Base-by-base conservation (phyloP, 1,284 basidiomycete genomes). In the Filobasidium uniguttulatum region DNA sequence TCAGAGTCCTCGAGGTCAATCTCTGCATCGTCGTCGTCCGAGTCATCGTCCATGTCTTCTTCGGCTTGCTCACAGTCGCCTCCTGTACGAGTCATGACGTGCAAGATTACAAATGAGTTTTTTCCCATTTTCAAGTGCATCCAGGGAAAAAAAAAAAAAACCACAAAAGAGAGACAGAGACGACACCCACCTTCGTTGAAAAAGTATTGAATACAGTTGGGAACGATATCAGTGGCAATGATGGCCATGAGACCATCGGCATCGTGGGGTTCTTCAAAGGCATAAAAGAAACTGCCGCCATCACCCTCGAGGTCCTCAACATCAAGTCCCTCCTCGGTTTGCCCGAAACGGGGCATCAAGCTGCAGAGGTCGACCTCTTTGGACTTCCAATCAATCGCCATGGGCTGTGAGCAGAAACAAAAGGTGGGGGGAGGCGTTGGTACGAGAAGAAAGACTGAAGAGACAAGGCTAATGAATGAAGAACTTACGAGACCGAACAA, bases 271-370 rank as follows among this genome's bases (percentile, higher is more conserved):
- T 66, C 63, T 29, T 69, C 67, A 58, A 73, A 73, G 58, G 58
- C 68, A 47, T 66, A 63, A 65, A 73, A 73, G 65, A 73, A 74
- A 1, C 65, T 67, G 33, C 72, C 72, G 8, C 62, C 60, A 55
- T 73, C 72, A 22, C 66, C 66, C 19, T 68, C 37, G 44, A 51
- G 10, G 9, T 46, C 29, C 19, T 20, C 28, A 19, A 20, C 25
- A 9, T 22, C 31, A n/a, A 26, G 25, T 15, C 46, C 46, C 19
- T 25, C 19, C 34, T 51, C 47, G 14, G 38, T 43, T 15, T 52
- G 48, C 64, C 56, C 55, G 15, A 52, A 41, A 12, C 47, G 31
- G 14, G 73, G 73, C 55, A 69, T 65, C 51, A 66, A 60, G 57
- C 64, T 62, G 53, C 50, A 53, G 25, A 73, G 64, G 61, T 75